Conservation (phyloP, 2,329 filamentous ascomycete species). For the Monilinia aucupariae region DNA sequence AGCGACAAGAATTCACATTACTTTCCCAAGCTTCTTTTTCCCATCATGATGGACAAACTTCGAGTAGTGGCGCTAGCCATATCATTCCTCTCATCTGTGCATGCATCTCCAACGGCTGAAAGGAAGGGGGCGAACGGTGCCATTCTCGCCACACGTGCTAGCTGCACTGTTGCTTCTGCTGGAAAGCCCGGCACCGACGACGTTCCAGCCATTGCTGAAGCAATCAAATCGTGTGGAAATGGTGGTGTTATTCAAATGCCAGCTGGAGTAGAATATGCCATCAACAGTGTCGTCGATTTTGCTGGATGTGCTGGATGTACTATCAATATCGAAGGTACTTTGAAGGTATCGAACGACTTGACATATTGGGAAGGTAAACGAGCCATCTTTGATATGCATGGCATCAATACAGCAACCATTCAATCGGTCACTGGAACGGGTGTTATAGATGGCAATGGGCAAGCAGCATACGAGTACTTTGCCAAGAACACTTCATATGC, state of each 20-base stretch:
- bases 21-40: not conserved
- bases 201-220: slow-evolving; percentile 40
- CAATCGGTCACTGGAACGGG: slow-evolving; percentile 39
- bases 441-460: slow-evolving; percentile 44
- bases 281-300: slow-evolving; percentile 42
- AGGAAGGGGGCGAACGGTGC: not conserved
- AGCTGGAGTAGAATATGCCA: slow-evolving; percentile 38
- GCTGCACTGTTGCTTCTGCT: slow-evolving; percentile 25
- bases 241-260: slow-evolving; percentile 44
- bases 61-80: not conserved
- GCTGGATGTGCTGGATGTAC: slow-evolving; percentile 41
- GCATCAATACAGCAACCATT: slow-evolving; percentile 39
- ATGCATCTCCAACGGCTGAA: not conserved
- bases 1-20: not conserved
- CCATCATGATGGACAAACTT: not conserved
- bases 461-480: slow-evolving; percentile 40
- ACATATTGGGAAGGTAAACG: slow-evolving; percentile 40
- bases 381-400: slow-evolving; percentile 39
- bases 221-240: slow-evolving; percentile 38
- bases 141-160: slow-evolving; percentile 23
- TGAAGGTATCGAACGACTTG: slow-evolving; percentile 39
- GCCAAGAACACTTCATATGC: slow-evolving; percentile 37
- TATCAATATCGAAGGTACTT: slow-evolving; percentile 42
- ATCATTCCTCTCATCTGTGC: not conserved
- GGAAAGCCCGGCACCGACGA: slow-evolving; percentile 37